Evolutionary conservation across 2,329 filamentous ascomycete species (phyloP), one percentile per base, ranked within the genome.

Genomic region (Fusarium drepaniforme): DNA sequence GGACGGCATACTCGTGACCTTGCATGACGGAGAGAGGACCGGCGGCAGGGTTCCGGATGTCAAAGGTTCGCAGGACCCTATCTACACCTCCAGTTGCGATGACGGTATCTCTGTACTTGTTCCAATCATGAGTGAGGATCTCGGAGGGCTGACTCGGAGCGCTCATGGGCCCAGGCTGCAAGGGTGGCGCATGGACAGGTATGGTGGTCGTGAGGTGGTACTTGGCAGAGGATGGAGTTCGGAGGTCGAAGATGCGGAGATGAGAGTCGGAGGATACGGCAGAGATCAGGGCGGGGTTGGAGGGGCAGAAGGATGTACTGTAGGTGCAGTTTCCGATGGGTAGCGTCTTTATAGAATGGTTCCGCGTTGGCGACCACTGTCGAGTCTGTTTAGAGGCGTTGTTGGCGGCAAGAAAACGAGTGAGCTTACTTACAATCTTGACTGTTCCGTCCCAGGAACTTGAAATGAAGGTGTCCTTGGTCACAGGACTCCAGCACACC

Each of bases 371-470:
- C 16, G 94, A 94, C 96, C 96, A 99, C 91, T 93, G 35, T 25
- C 4, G 40, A 68, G 35, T 63, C 67, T 70, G 65, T 64, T 72
- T 69, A 77, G 57, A 12, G 38, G 38, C 13, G 1, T 16, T 23
- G 35, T 9, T 8, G 13, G 25, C 23, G 30, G 23, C 21, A 49
- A 28, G 23, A 30, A 33, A 35, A 23, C 49, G 12, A 51, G 25
- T 8, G 53, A 12, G 53, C 46, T 58, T 68, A 92, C 46, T 58
- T 68, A 92, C 91, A 79, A 99, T 92, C 85, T 98, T 98, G 78
- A 98, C 91, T 3, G 94, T 97, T 60, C 97, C 97, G 80, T 99
- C 97, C 97, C 97, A 99, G 8, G 95, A 97, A 75, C 93, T 95
- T 1, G 94, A 97, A 35, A 95, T 89, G 81, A 99, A 98, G 0